These are phyloP conservation scores for Chlamydomonas asymmetrica DNA, from an alignment of 139 green algal species.

Conservation along the genomic window DNA sequence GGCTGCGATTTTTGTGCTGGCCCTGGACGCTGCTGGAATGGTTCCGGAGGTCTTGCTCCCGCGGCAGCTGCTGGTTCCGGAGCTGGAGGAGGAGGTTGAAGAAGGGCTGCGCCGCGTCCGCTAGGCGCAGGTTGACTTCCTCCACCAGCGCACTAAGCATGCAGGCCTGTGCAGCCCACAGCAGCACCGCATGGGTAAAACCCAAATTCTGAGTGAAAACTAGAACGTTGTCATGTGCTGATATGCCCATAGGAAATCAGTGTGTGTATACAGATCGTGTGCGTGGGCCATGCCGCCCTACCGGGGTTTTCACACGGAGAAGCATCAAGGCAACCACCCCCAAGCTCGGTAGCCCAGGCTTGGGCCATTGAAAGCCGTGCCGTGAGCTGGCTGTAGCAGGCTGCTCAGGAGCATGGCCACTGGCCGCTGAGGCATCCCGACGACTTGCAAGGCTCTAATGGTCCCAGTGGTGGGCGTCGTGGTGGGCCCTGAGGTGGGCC, in stretches of 20 bases:
- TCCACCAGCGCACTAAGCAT: constrained; percentile 48
- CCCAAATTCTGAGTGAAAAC: neutral
- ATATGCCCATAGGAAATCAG: neutral
- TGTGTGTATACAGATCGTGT: neutral
- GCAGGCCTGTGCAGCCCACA: neutral
- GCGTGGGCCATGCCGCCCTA: neutral
- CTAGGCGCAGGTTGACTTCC: constrained; percentile 59
- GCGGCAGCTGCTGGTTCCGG: neutral
- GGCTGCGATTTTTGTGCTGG: constrained; percentile 12
- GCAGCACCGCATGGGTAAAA: neutral
- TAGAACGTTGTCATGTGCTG: neutral
- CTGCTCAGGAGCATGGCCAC: too few species aligned
- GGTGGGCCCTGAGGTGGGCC: too few species aligned
- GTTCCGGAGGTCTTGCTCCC: neutral
- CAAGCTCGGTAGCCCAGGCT: too few species aligned
- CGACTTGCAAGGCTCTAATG: too few species aligned
- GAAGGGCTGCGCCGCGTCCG: constrained; percentile 9
- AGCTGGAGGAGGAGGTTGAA: constrained; percentile 35
- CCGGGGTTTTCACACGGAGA: neutral
- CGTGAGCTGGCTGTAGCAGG: too few species aligned
- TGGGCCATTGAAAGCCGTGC: too few species aligned
- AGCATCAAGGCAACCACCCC: neutral
- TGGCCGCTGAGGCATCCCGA: too few species aligned
- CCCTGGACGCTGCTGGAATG: too few species aligned
- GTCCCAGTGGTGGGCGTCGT: too few species aligned